These are phyloP conservation scores for Kodamaea plutei DNA, from an alignment of 1,139 yeast species.

Conservation along the genomic window DNA sequence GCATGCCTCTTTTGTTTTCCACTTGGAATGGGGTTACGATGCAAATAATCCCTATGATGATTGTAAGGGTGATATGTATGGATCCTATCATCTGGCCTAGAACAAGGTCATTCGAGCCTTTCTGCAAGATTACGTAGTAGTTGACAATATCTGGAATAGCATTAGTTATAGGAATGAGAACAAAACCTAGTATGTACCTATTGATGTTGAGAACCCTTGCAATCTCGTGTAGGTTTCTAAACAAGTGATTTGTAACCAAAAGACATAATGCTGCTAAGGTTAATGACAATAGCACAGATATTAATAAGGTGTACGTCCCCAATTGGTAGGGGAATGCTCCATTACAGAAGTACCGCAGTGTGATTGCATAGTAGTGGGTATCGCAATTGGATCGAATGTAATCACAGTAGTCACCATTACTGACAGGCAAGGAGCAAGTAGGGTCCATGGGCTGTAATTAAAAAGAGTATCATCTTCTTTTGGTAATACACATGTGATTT, in stretches of 20 bases:
- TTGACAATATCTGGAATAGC: conserved; percentile 39
- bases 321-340: too few relatives aligned
- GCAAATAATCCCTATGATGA: conserved; percentile 35
- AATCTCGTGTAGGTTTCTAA: conserved; percentile 29
- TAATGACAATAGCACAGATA: too few relatives aligned
- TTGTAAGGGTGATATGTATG: conserved; percentile 31
- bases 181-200: conserved; percentile 31
- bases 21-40: conserved; percentile 24
- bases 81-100: conserved; percentile 43
- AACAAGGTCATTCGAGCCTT: conserved; percentile 32
- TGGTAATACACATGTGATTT: too few relatives aligned
- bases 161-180: conserved; percentile 38
- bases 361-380: conserved; percentile 21
- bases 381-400: conserved; percentile 23
- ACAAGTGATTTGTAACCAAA: conserved; percentile 35
- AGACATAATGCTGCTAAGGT: conserved; percentile 29
- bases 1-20: conserved; percentile 17
- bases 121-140: conserved; percentile 30
- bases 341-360: conserved; percentile 27
- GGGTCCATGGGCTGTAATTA: too few relatives aligned
- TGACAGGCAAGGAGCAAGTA: background rate
- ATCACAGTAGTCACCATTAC: conserved; percentile 15
- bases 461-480: too few relatives aligned
- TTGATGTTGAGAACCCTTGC: conserved; percentile 25
- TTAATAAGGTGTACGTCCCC: too few relatives aligned